Conservation (phyloP, 495 filamentous ascomycete genomes). For the Pseudotulostoma volvatum region DNA sequence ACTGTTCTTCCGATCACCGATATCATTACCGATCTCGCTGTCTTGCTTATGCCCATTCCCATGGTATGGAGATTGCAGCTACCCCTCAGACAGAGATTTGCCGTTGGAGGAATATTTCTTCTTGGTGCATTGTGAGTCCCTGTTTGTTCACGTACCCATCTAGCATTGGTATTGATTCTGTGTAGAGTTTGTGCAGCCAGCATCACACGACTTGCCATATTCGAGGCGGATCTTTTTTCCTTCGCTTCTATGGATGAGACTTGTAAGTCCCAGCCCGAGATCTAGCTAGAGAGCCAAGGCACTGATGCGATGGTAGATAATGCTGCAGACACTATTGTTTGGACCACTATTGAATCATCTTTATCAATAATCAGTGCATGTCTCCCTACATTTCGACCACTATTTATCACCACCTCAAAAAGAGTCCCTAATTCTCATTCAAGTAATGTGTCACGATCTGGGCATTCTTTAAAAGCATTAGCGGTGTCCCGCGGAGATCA, state of each 20-base stretch:
- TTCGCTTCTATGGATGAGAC: slow-evolving; percentile 17
- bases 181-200: slow-evolving; percentile 20
- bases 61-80: slow-evolving; percentile 26
- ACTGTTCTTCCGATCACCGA: too few relatives aligned
- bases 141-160: slow-evolving; percentile 1
- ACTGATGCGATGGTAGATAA: too few relatives aligned
- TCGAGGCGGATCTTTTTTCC: slow-evolving; percentile 21
- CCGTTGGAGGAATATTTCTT: slow-evolving; percentile 11
- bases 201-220: too few relatives aligned
- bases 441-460: too few relatives aligned
- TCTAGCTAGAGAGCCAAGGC: too few relatives aligned
- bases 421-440: too few relatives aligned
- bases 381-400: slow-evolving; percentile 26
- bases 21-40: slow-evolving; percentile 30
- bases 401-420: too few relatives aligned
- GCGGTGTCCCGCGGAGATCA: too few relatives aligned
- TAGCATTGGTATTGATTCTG: slow-evolving; percentile 23
- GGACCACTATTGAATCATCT: slow-evolving; percentile 30
- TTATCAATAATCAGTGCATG: slow-evolving; percentile 30
- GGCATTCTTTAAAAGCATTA: too few relatives aligned
- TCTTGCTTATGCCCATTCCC: slow-evolving; percentile 28
- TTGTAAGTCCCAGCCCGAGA: too few relatives aligned
- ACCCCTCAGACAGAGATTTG: slow-evolving; percentile 8
- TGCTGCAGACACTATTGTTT: slow-evolving; percentile 24
- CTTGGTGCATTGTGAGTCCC: slow-evolving; percentile 16